These are phyloP conservation scores for Alternaria sp. DNA, from an alignment of 2,329 filamentous ascomycete genomes.

Conservation along the genomic window DNA sequence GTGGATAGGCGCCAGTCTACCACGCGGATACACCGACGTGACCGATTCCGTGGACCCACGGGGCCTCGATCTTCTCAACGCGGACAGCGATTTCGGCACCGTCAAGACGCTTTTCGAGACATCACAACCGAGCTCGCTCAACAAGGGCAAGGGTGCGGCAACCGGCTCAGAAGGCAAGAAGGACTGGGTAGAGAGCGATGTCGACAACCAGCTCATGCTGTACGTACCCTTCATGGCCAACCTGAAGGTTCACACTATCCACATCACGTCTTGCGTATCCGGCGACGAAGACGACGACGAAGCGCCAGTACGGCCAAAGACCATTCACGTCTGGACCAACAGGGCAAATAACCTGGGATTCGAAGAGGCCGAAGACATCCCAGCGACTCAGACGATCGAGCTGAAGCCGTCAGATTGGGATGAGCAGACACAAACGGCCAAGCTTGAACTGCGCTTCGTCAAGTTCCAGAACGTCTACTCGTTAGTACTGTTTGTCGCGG, in stretches of 20 bases:
- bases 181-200: slow-evolving; percentile 96
- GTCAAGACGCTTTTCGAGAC: slow-evolving; percentile 77
- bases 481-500: slow-evolving; percentile 85
- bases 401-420: slow-evolving; percentile 79
- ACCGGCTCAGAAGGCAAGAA: slow-evolving; percentile 61
- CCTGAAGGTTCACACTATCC: slow-evolving; percentile 83
- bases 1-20: slow-evolving; percentile 79
- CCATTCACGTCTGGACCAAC: slow-evolving; percentile 87
- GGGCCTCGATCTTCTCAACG: slow-evolving; percentile 86
- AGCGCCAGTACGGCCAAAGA: slow-evolving; percentile 78
- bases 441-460: slow-evolving; percentile 78
- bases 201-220: slow-evolving; percentile 94
- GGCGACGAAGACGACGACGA: slow-evolving; percentile 70
- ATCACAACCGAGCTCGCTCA: slow-evolving; percentile 69
- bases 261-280: slow-evolving; percentile 83
- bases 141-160: slow-evolving; percentile 58
- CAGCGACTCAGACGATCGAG: slow-evolving; percentile 79
- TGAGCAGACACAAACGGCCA: slow-evolving; percentile 57
- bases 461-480: slow-evolving; percentile 96
- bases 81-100: slow-evolving; percentile 75
- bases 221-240: slow-evolving; percentile 88
- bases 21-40: slow-evolving; percentile 82
- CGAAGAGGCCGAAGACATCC: slow-evolving; percentile 87
- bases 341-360: slow-evolving; percentile 90
- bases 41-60: slow-evolving; percentile 80